Evolutionary conservation across 2,329 filamentous ascomycete species (phyloP), one percentile per base, ranked within the genome.

Genomic region (Botrytis byssoidea): DNA sequence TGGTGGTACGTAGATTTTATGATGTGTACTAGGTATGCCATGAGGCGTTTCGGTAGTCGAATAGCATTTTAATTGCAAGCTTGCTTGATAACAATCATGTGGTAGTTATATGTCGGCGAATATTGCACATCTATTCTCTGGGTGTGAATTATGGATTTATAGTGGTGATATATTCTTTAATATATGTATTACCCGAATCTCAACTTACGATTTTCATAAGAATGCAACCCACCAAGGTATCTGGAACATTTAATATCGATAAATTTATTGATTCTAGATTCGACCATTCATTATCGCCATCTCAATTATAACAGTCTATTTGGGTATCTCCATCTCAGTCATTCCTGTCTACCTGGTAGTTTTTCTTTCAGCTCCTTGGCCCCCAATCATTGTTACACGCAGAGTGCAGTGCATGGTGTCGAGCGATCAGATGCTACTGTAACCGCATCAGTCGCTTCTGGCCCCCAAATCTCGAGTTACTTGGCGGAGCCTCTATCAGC

Each of bases 31-130:
- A 48, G 46, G 20, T 48, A 35, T 51, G 22, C 69, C 64, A 72
- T 48, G 40, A 69, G 71, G 71, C 71, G 71, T 72, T 72, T 32
- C 9, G 71, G 64, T 22, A 72, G 46, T 66, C 22, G n/a, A 65
- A 48, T 46, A 10, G 20, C 42, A 46, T 37, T 37, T 22, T 9
- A 37, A 40, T 67, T 9, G 44, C 32, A 51, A 29, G 29, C 25
- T 40, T 55, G 44, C 44, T 68, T 68, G 65, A 29, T 14, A 20
- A 42, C 46, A 55, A 68, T 16, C 22, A 40, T 25, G 16, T 40
- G 35, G 8, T 18, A 16, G 25, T 55, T 29, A 14, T 40, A 9
- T 18, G 29, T 55, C 14, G 18, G 8, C 46, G 25, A 40, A 55
- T 29, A 42, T 55, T 55, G 46, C 25, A 20, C 20, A 67, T 67